Conservation (phyloP, 2,329 filamentous ascomycete genomes). For the Ploettnerulaceae sp. region DNA sequence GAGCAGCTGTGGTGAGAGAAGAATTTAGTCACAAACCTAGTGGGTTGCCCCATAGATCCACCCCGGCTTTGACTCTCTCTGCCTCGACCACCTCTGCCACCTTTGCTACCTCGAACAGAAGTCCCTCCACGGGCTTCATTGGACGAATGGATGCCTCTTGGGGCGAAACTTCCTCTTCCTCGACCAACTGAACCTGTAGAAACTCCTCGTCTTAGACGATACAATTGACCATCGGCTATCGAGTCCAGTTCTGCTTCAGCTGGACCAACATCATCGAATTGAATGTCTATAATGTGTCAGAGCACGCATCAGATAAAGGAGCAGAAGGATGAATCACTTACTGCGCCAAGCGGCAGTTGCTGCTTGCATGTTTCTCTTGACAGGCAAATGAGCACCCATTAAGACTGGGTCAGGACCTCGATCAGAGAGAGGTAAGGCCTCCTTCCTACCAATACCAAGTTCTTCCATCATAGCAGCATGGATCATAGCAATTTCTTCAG, state of each 20-base stretch:
- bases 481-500: background rate
- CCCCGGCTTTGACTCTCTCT: background rate
- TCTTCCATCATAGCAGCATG: conserved; percentile 24
- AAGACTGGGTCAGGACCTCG: background rate
- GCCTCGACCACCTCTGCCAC: conserved; percentile 9
- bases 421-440: conserved; percentile 28
- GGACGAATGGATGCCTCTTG: conserved; percentile 3
- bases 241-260: conserved; percentile 21
- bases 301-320: background rate
- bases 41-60: background rate
- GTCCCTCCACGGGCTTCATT: background rate
- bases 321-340: conserved; percentile 12
- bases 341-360: conserved; percentile 22
- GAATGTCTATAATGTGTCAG: conserved; percentile 16
- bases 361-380: conserved; percentile 1
- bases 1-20: background rate
- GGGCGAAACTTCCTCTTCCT: conserved; percentile 7
- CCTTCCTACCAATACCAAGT: conserved; percentile 27
- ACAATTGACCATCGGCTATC: conserved; percentile 29
- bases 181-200: background rate
- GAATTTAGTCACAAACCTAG: background rate
- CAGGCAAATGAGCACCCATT: background rate
- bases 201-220: conserved; percentile 23
- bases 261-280: conserved; percentile 25
- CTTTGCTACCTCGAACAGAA: background rate